phyloP scores from a whole-genome alignment of 2,329 filamentous ascomycete genomes.

The Thielaviopsis musarum region DNA sequence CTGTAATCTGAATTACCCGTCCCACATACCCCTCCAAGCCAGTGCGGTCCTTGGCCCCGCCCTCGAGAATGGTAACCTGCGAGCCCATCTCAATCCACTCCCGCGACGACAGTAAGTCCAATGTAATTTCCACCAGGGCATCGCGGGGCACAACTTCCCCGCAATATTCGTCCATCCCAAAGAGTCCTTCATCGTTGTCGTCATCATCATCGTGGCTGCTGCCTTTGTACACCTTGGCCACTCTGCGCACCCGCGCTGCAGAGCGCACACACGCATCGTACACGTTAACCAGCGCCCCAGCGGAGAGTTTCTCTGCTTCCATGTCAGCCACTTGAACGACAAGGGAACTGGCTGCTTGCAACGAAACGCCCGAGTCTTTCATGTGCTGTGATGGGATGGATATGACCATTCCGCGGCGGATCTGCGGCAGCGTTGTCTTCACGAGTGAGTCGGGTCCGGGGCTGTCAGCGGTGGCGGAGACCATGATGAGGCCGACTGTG shows the following conservation, averaged over 20 bases:
- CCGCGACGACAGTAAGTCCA: slow-evolving; percentile 51
- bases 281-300: slow-evolving; percentile 58
- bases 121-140: slow-evolving; percentile 33
- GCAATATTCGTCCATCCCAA: slow-evolving; percentile 12
- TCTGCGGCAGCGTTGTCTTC: slow-evolving; percentile 21
- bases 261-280: slow-evolving; percentile 81
- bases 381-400: slow-evolving; percentile 44
- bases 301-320: slow-evolving; percentile 43
- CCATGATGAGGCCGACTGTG: slow-evolving; percentile 64
- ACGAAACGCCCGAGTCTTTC: slow-evolving; percentile 35
- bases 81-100: slow-evolving; percentile 62
- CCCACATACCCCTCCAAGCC: slow-evolving; percentile 61
- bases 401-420: slow-evolving; percentile 73
- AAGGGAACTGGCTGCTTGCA: slow-evolving; percentile 51
- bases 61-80: slow-evolving; percentile 54
- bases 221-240: slow-evolving; percentile 20
- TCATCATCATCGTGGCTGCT: background rate
- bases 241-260: slow-evolving; percentile 53
- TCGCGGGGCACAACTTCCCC: slow-evolving; percentile 14
- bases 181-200: slow-evolving; percentile 5
- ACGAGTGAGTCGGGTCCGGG: slow-evolving; percentile 8
- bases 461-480: slow-evolving; percentile 19
- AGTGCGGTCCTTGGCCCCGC: slow-evolving; percentile 47
- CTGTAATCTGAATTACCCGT: slow-evolving; percentile 42
- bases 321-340: slow-evolving; percentile 52